Conservation (phyloP, 208 protist genomes). For the Trypanosoma platydactyli region DNA sequence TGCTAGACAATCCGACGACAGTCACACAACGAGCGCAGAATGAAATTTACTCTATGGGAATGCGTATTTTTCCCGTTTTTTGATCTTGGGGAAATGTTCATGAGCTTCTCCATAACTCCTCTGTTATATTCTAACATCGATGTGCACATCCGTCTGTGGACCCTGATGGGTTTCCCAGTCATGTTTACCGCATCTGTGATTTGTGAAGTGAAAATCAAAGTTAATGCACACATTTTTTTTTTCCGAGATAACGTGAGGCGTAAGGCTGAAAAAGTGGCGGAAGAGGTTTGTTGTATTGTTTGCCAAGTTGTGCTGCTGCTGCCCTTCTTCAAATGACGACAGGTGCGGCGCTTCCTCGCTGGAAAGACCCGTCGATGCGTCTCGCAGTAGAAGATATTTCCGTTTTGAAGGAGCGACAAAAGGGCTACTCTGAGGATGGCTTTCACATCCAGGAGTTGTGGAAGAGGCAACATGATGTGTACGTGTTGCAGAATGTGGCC, state of each 20-base stretch:
- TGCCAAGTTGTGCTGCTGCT: background rate
- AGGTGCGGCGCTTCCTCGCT: background rate
- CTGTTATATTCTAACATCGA: background rate
- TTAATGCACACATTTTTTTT: slow-evolving; percentile 4
- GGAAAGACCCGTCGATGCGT: slow-evolving; percentile 12
- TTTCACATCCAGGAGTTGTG: slow-evolving; percentile 10
- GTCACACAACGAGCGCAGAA: background rate
- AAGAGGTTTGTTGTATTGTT: background rate
- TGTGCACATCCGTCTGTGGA: background rate
- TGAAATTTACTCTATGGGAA: slow-evolving; percentile 12
- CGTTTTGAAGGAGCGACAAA: slow-evolving; percentile 13
- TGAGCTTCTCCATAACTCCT: background rate
- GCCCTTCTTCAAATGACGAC: background rate
- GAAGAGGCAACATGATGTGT: slow-evolving; percentile 18
- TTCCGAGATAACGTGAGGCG: slow-evolving; percentile 8
- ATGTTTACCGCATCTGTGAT: slow-evolving; percentile 2
- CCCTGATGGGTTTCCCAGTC: background rate
- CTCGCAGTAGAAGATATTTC: slow-evolving; percentile 18
- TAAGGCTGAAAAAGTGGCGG: background rate
- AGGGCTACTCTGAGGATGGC: slow-evolving; percentile 6
- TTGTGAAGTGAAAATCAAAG: slow-evolving; percentile 4
- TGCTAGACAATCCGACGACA: slow-evolving; percentile 19
- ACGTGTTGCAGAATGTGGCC: slow-evolving; percentile 28
- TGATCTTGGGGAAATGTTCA: slow-evolving; percentile 15
- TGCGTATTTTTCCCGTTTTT: slow-evolving; percentile 27